Evolutionary conservation across 2,329 filamentous ascomycete species (phyloP).

Genomic region (Apiospora marii): DNA sequence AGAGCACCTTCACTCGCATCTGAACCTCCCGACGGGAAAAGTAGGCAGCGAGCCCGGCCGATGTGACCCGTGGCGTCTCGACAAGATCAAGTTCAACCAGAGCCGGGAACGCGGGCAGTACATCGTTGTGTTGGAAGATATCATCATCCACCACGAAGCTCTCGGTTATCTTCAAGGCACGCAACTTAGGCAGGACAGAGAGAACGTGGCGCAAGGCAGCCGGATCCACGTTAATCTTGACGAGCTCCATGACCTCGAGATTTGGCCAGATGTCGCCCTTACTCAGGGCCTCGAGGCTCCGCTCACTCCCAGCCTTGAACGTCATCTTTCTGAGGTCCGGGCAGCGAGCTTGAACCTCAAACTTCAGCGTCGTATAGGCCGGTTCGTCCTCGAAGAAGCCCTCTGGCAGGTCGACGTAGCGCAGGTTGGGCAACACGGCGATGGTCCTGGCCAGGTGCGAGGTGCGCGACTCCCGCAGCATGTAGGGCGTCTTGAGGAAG

Average conservation of each 20-base stretch:
- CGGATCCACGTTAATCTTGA: constrained; percentile 73
- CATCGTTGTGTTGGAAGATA: constrained; percentile 72
- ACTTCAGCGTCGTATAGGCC: constrained; percentile 75
- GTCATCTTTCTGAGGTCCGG: constrained; percentile 88
- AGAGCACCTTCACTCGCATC: constrained; percentile 70
- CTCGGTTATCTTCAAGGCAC: constrained; percentile 77
- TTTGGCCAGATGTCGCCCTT: constrained; percentile 71
- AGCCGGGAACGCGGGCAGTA: constrained; percentile 76
- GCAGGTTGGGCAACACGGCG: constrained; percentile 83
- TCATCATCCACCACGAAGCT: constrained; percentile 77
- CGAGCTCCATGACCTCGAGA: constrained; percentile 77
- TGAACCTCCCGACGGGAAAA: constrained; percentile 68
- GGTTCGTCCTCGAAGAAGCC: constrained; percentile 85
- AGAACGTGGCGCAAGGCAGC: constrained; percentile 75
- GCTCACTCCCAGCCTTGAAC: constrained; percentile 81
- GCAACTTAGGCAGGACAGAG: constrained; percentile 69
- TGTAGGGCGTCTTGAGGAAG: constrained; percentile 90
- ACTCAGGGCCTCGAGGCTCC: constrained; percentile 74
- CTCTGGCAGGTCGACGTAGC: constrained; percentile 89
- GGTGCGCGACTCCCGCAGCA: constrained; percentile 89
- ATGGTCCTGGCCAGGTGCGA: constrained; percentile 85
- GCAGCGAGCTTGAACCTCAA: constrained; percentile 86
- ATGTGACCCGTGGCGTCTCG: constrained; percentile 75
- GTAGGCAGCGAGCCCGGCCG: constrained; percentile 73
- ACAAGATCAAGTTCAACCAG: constrained; percentile 77